Evolutionary conservation across 164 flowering plant genomes (phyloP), one percentile per base, ranked within the genome.

Genomic region (Magnolia kwangsiensis): DNA sequence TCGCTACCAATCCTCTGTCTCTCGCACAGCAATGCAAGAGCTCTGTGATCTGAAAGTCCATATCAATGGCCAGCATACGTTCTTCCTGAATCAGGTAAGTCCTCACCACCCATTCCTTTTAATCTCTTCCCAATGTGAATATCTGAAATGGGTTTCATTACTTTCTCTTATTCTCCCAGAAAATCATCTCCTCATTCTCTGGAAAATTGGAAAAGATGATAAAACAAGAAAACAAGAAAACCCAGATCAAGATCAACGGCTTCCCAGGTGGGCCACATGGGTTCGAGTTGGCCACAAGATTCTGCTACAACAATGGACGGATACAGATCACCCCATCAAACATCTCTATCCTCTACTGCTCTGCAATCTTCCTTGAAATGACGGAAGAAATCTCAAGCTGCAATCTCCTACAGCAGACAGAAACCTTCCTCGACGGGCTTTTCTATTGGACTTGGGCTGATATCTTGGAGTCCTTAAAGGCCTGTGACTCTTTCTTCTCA

Each of bases 261-360:
- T 91, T 92, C 73, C 97, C 96, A 3, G 92, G 97, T 9, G 97
- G 95, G 8, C 58, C 92, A 75, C 74, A 84, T 72, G 96, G 91
- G 80, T 94, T 94, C 76, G 98, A 94, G 79, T 78, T 88, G 14
- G 85, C 88, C 73, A 78, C 89, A 68, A 87, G 95, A 79, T 94
- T 92, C 83, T 91, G 93, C 75, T 87, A 94, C 89, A 86, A 78
- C 87, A 76, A 85, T 79, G 95, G 93, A 11, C 68, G 66, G 74
- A 81, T 88, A 64, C 31, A 63, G 23, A 84, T 91, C 74, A 78
- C 85, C 2, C 83, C 87, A 3, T 78, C 88, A 5, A 92, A 92
- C 79, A 87, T 94, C 7, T 75, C 84, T 9, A 71, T 86, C 23
- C 96, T 94, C 73, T 85, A 90, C 74, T 87, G 92, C 77, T 85